Evolutionary conservation across 257 asterid species (phyloP).

Genomic region (Sherardia arvensis): DNA sequence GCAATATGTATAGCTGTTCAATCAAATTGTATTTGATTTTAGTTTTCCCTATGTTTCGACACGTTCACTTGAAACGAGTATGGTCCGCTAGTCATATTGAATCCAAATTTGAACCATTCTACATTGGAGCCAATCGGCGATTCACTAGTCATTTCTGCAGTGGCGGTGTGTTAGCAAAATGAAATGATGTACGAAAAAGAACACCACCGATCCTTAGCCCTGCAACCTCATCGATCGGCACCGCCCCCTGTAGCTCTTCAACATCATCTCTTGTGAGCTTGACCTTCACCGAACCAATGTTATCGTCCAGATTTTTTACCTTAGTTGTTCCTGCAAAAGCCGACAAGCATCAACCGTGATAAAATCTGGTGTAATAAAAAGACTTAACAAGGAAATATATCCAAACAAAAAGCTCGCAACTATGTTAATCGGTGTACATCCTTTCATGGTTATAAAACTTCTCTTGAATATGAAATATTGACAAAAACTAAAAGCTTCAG

Average conservation of each 20-base stretch:
- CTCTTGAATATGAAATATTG: background rate
- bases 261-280: constrained; percentile 39
- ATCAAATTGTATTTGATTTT: too few relatives aligned
- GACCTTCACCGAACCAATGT: constrained; percentile 39
- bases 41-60: too few relatives aligned
- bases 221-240: constrained; percentile 39
- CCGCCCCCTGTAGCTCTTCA: constrained; percentile 37
- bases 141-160: constrained; percentile 26
- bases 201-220: constrained; percentile 25
- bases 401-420: too few relatives aligned
- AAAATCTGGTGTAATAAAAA: background rate
- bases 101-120: too few relatives aligned
- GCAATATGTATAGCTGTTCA: too few relatives aligned
- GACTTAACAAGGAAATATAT: background rate
- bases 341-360: background rate
- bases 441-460: background rate
- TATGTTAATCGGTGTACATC: background rate
- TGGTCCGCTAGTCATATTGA: too few relatives aligned
- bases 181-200: constrained; percentile 21
- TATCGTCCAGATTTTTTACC: constrained; percentile 42
- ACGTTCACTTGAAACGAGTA: too few relatives aligned
- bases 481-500: background rate
- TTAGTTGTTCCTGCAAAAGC: constrained; percentile 45
- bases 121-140: too few relatives aligned
- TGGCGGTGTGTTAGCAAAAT: constrained; percentile 41